phyloP scores from a whole-genome alignment of 495 filamentous ascomycete genomes.

The Aspergillus wentii region DNA sequence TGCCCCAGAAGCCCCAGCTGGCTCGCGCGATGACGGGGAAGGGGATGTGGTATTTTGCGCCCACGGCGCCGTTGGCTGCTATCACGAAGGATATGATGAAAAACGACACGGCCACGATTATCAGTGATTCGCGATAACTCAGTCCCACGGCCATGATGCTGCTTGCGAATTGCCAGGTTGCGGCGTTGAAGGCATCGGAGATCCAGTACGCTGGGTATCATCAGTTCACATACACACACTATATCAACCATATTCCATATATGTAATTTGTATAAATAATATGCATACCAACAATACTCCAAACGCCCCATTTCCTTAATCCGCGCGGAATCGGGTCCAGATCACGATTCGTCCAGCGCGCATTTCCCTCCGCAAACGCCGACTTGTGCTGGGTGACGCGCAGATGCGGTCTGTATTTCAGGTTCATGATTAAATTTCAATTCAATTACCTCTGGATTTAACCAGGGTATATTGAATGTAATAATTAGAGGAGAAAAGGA shows the following conservation, averaged over 20 bases:
- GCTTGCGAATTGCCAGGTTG: conserved; percentile 57
- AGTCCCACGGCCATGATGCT: conserved; percentile 60
- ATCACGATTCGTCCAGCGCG: conserved; percentile 41
- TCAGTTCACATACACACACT: no score
- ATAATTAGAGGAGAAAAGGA: no score
- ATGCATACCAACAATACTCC: conserved; percentile 31
- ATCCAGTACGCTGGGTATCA: conserved; percentile 69
- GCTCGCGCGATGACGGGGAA: conserved; percentile 66
- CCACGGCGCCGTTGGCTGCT: conserved; percentile 58
- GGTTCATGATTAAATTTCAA: no score
- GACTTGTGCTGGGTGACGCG: conserved; percentile 30
- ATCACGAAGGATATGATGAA: conserved; percentile 60
- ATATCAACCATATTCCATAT: not conserved
- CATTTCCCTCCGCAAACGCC: conserved; percentile 34
- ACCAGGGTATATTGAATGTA: no score
- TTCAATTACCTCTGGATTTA: no score
- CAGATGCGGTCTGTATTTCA: conserved; percentile 27
- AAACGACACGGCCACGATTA: conserved; percentile 56
- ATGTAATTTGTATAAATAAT: not conserved
- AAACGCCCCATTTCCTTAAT: conserved; percentile 38
- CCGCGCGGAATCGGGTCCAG: conserved; percentile 39
- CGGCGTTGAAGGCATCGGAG: conserved; percentile 56
- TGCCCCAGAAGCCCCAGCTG: conserved; percentile 65
- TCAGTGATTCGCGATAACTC: conserved; percentile 55
- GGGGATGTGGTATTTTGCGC: conserved; percentile 57